Evolutionary conservation across 1,284 basidiomycete genomes (phyloP), one percentile per base, ranked within the genome.

Genomic region (Ceratobasidium sp.): DNA sequence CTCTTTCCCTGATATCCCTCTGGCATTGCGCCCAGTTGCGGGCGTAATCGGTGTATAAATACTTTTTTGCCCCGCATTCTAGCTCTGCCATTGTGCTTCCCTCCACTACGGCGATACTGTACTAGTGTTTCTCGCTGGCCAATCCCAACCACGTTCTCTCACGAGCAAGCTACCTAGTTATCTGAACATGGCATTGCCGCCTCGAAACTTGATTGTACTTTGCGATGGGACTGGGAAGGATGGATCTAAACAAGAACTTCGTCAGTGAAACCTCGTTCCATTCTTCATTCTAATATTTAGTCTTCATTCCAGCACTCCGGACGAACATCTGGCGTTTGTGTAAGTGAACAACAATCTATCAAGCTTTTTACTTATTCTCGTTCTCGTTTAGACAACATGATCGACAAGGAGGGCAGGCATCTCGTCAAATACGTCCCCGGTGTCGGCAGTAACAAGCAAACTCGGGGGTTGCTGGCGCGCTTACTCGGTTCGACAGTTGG

Each of bases 181-280:
- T 11, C 11, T 41, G 11, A 41, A 4, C 36, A 41, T 41, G 36
- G 36, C 36, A 5, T 41, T 11, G 36, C 11, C 36, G 36, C n/a
- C 63, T 3, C 63, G 63, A 8, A 51, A 65, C 7, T 41, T 66
- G 15, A 15, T 66, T 22, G 36, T 66, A 24, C 64, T 66, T 14
- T 66, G 64, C 44, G 64, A 66, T 22, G 64, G 64, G 1, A 66
- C 64, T n/a, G 64, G 64, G n/a, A 66, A 66, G 17, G 31, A 66
- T 50, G 64, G 64, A 41, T 4, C 36, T 5, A 41, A 5, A 5
- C 36, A 41, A 41, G 36, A 41, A 41, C 36, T 41, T 41, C 11
- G 36, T 41, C 11, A 41, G 36, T 41, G 11, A 11, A 41, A 5
- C 36, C 4, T 41, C 36, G 36, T 11, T 4, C 11, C 6, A 41